Percentiles rank a stretch among this genome's conserved stretches.
phyloP scores from a whole-genome alignment of 208 protist species.

The Entamoeba invadens region DNA sequence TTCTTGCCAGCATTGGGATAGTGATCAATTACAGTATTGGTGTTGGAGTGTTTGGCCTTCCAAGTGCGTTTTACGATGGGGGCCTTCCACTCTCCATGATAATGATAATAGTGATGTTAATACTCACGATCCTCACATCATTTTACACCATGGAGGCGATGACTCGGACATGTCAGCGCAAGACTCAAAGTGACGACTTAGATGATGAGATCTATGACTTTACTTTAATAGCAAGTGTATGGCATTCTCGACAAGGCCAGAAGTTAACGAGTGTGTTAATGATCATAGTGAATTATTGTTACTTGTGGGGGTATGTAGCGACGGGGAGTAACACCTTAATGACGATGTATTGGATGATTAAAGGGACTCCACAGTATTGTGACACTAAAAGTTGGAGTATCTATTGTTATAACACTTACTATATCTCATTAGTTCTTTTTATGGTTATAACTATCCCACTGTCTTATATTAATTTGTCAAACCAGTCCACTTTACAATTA shows the following conservation, averaged over 20 bases:
- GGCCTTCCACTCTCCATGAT: background rate
- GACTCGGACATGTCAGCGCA: background rate
- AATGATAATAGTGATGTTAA: background rate
- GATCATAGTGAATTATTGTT: background rate
- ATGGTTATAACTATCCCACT: background rate
- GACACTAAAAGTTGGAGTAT: background rate
- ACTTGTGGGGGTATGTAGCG: background rate
- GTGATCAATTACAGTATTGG: background rate
- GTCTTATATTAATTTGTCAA: background rate
- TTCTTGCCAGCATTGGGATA: background rate
- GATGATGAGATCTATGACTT: background rate
- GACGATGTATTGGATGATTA: background rate
- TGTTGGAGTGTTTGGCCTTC: background rate
- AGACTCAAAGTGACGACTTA: background rate
- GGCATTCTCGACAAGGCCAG: background rate
- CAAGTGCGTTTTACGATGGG: background rate
- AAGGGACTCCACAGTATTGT: background rate
- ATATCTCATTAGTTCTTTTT: background rate
- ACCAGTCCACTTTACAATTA: background rate
- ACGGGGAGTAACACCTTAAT: background rate
- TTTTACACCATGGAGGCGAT: background rate
- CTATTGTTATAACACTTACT: background rate
- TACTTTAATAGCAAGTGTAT: background rate
- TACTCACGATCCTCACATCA: background rate
- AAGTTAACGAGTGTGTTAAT: background rate